phyloP scores from a whole-genome alignment of 1,284 basidiomycete species.

The Rhizoctonia solani region DNA sequence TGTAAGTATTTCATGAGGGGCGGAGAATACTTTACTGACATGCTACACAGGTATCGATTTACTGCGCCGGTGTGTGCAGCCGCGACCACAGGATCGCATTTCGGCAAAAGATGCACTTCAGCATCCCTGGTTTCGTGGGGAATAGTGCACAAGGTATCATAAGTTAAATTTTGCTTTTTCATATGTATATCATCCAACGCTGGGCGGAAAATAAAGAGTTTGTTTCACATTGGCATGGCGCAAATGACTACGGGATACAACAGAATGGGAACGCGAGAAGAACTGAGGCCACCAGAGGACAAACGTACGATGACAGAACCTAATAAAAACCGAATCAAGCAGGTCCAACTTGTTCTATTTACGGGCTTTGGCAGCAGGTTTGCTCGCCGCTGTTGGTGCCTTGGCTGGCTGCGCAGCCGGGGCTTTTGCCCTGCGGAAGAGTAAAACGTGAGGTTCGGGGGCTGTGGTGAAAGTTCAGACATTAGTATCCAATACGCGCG shows the following conservation, averaged over 20 bases:
- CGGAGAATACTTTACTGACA: not conserved
- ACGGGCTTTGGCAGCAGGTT: slow-evolving; percentile 19
- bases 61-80: slow-evolving; percentile 21
- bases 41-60: slow-evolving; percentile 26
- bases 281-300: slow-evolving; percentile 18
- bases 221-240: slow-evolving; percentile 27
- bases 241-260: slow-evolving; percentile 9
- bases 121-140: slow-evolving; percentile 25
- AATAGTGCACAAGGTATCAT: not conserved
- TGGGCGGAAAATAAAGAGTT: not conserved
- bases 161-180: no score
- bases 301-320: slow-evolving; percentile 24
- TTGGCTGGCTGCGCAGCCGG: slow-evolving; percentile 1
- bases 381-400: not conserved
- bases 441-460: slow-evolving; percentile 83
- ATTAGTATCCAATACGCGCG: not conserved
- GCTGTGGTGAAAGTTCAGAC: slow-evolving; percentile 51
- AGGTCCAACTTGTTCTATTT: slow-evolving; percentile 15
- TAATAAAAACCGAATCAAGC: slow-evolving; percentile 16
- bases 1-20: not conserved
- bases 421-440: slow-evolving; percentile 62
- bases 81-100: slow-evolving; percentile 15
- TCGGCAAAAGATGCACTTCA: slow-evolving; percentile 19
- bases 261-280: slow-evolving; percentile 4
- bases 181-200: not conserved